Evolutionary conservation across 441 rosid genomes (phyloP), one percentile per base, ranked within the genome.

Genomic region (Populus tomentosa): DNA sequence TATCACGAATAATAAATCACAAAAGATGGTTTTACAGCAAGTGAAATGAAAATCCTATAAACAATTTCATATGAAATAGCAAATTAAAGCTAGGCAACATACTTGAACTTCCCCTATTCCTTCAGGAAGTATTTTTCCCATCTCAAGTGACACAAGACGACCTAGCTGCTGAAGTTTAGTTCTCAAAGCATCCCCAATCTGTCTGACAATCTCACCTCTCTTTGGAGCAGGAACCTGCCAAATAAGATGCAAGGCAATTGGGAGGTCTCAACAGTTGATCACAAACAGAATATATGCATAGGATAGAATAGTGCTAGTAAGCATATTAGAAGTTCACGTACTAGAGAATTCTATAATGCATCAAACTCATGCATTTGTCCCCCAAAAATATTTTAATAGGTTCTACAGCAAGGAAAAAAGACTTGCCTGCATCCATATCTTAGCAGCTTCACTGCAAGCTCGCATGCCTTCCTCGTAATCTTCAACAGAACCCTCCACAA

Each of bases 81-180:
- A 42, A 3, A 36, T 42, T n/a, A 6, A 66, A 40, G 5, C 14
- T 35, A 72, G n/a, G 18, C 8, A 24, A 78, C 81, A 85, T 82
- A 94, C 99, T 78, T 96, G 98, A 81, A 96, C 98, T 88, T 96
- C 99, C 36, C 98, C 99, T 10, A 96, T 87, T 83, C 98, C 99
- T 88, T 96, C 98, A 6, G 99, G 91, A 66, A 94, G 90, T 74
- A 92, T 92, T 83, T 96, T 96, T 65, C 99, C 99, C 99, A 96
- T 94, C 88, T 96, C 99, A 71, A 94, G 92, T 10, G 99, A 91
- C 62, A 96, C 89, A 79, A 96, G 96, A 23, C 86, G 92, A 23
- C 99, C 98, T 46, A 96, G 97, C 42, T 84, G 89, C 72, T 87
- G 87, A 68, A 96, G 95, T 76, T 96, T 96, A 38, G 78, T 85